Conservation (phyloP, 1,284 basidiomycete genomes). For the Austropuccinia psidii region DNA sequence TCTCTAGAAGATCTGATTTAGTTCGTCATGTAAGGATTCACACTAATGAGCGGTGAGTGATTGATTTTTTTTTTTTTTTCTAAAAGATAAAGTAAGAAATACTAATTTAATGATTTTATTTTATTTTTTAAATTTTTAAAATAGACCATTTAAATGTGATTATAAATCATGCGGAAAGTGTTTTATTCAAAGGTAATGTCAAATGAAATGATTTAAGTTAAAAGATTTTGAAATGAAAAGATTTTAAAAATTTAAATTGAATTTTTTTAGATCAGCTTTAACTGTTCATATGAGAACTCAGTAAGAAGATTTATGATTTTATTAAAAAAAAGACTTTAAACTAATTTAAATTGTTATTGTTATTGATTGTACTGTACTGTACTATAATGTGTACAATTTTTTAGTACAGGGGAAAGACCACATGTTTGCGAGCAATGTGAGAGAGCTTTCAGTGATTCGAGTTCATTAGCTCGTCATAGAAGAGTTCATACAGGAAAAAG, state of each 20-base stretch:
- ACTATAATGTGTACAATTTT: no score
- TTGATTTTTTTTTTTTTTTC: neutral
- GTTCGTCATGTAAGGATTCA: conserved; percentile 52
- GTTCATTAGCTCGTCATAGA: conserved; percentile 55
- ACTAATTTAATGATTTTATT: conserved; percentile 1
- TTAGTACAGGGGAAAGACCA: conserved; percentile 55
- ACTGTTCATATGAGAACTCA: conserved; percentile 49
- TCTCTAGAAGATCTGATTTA: conserved; percentile 52
- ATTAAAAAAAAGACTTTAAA: neutral
- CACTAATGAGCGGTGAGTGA: conserved; percentile 43
- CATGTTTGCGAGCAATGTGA: conserved; percentile 53
- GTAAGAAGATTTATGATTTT: conserved; percentile 43
- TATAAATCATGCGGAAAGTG: conserved; percentile 42
- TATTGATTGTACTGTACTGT: conserved; percentile 41
- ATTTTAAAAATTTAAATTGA: conserved; percentile 47
- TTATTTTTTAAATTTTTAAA: neutral
- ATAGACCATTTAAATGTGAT: conserved; percentile 40
- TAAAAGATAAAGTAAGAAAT: neutral
- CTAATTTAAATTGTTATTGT: neutral
- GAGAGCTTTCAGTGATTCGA: conserved; percentile 55
- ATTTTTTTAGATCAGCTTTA: conserved; percentile 39
- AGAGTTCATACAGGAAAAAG: conserved; percentile 52
- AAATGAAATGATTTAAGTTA: no score
- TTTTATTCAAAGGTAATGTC: conserved; percentile 43
- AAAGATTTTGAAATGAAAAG: no score